These are phyloP conservation scores for Aspergillus nomiae DNA, from an alignment of 2,329 filamentous ascomycete genomes.

Conservation along the genomic window DNA sequence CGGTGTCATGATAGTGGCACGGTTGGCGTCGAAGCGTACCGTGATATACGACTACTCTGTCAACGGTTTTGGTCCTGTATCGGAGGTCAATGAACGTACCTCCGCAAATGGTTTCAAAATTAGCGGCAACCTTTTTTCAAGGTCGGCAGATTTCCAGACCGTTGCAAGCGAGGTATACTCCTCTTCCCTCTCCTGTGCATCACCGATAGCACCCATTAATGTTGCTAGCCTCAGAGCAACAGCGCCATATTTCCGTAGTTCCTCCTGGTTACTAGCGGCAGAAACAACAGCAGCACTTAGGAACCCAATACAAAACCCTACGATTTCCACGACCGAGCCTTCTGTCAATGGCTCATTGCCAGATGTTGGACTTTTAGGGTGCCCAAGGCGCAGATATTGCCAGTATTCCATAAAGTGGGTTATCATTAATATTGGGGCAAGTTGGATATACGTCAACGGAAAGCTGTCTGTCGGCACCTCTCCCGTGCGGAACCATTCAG, in stretches of 20 bases:
- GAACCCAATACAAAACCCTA: slow-evolving; percentile 24
- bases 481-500: slow-evolving; percentile 15
- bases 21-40: slow-evolving; percentile 18
- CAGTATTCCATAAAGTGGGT: slow-evolving; percentile 19
- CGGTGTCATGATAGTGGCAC: slow-evolving; percentile 20
- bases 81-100: slow-evolving; percentile 8
- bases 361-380: background rate
- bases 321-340: slow-evolving; percentile 13
- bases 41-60: slow-evolving; percentile 19
- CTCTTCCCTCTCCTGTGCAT: slow-evolving; percentile 17
- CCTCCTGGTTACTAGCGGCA: background rate
- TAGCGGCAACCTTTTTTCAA: background rate
- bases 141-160: slow-evolving; percentile 10
- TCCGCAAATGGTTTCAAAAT: slow-evolving; percentile 9
- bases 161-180: slow-evolving; percentile 19
- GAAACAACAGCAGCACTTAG: slow-evolving; percentile 18
- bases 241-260: slow-evolving; percentile 9
- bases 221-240: slow-evolving; percentile 19
- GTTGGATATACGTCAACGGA: slow-evolving; percentile 19
- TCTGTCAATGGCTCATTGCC: background rate
- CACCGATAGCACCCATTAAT: slow-evolving; percentile 18
- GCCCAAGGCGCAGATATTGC: slow-evolving; percentile 12
- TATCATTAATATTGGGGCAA: slow-evolving; percentile 22
- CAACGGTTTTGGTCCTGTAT: background rate
- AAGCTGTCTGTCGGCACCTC: slow-evolving; percentile 11